Evolutionary conservation across 1,284 basidiomycete species (phyloP), one percentile per base, ranked within the genome.

Genomic region (Bjerkandera adusta): DNA sequence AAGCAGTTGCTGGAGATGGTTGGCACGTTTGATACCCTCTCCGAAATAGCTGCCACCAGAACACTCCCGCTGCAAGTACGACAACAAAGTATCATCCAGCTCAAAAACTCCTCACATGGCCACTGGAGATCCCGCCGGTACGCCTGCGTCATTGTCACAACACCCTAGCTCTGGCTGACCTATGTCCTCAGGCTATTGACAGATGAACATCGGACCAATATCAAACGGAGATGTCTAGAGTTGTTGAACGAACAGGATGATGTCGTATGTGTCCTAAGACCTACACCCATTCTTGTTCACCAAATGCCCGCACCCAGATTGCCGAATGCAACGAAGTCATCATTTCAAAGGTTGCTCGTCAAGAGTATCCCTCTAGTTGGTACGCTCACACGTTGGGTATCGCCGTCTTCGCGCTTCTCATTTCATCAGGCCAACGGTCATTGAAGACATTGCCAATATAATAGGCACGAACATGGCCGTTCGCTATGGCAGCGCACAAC

Each of bases 51-150:
- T 24, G 69, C 77, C 26, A 75, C 80, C 56, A 69, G 65, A 53
- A 65, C 71, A 1, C 62, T 83, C 13, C 79, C 85, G 13, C 61
- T 87, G 22, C 67, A 68, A n/a, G 73, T 89, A 37, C 79, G 88
- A 34, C 80, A 87, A 57, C 83, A 85, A 58, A 77, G 83, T 33
- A 88, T 89, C 53, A 88, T 91, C 47, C 88, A 90, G 57, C 85
- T 90, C 66, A 91, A 91, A 64, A 91, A 91, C 53, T 70, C 73
- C 2, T 83, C 79, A 5, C 58, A 80, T 4, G 66, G 65, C 42
- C 81, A 85, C 55, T 91, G 88, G 88, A 72, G 75, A 59, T 83
- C 83, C 22, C 69, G 81, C 65, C 87, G 80, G 89, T 87, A 54
- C 55, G 75, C 27, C 29, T 27, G 42, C n/a, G 20, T 39, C 12